Evolutionary conservation across 2,329 filamentous ascomycete genomes (phyloP), one percentile per base, ranked within the genome.

Genomic region (Coniochaeta ligniaria): DNA sequence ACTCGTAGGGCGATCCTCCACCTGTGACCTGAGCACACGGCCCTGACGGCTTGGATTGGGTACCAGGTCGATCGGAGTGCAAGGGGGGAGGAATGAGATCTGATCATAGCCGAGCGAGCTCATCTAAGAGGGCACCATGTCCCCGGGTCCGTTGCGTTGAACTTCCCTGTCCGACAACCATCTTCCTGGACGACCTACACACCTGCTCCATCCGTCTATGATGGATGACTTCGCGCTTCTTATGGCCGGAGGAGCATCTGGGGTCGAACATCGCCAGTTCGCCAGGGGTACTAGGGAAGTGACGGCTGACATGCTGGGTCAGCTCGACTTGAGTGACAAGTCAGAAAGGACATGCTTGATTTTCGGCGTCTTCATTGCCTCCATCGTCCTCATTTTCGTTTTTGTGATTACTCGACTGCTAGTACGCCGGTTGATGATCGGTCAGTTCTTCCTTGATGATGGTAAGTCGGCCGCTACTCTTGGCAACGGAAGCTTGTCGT

Each of bases 401-500:
- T 57, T 66, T 4, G 66, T 70, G 9, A 26, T 52, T 6, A 59
- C 67, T 24, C 64, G 68, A 1, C 57, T 68, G 3, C 31, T 61
- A 2, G 63, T 65, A 3, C 65, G 68, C 16, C 62, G 59, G 6
- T 60, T 47, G 57, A 63, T 63, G 28, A 63, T 62, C 5, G 57
- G 62, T 36, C 63, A 62, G 6, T 65, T 69, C 54, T 66, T 69
- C 14, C 33, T 65, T 16, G 68, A 70, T 28, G 68, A 70, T 56
- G 59, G 47, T 56, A 22, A 38, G 47, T 20, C 41, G 3, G 17
- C 22, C 47, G 16, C 22, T 17, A 52, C 17, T 31, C 14, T 22
- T 9, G 24, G 31, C 11, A 9, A 11, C 28, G 2, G 26, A 35
- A 31, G 26, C 16, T 41, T 20, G 38, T 17, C 38, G n/a, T 8